A percentile compares a stretch with the other conserved stretches of the same genome.
Conservation (phyloP, 345 rosid species). For the Hibiscus mutabilis region DNA sequence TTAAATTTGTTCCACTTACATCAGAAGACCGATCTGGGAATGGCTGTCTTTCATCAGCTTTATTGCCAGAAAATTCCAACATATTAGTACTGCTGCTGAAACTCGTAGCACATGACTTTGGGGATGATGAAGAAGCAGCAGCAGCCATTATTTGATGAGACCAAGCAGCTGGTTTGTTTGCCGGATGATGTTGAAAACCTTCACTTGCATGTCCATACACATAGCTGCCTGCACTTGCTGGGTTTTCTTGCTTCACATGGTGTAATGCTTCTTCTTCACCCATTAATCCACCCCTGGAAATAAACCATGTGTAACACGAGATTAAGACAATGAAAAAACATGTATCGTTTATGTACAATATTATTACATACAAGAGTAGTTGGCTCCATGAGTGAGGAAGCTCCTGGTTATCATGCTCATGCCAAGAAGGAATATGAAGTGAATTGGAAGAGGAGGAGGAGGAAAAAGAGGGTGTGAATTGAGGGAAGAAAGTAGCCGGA, state of each 20-base stretch:
- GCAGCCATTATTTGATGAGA: constrained; percentile 37
- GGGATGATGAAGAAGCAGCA: constrained; percentile 34
- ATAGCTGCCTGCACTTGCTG: constrained; percentile 21
- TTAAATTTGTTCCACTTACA: neutral
- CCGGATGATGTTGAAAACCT: constrained; percentile 22
- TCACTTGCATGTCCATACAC: constrained; percentile 38
- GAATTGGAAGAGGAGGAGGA: neutral
- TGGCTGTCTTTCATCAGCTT: constrained; percentile 45
- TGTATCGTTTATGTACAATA: neutral
- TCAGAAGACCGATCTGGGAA: constrained; percentile 69
- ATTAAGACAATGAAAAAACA: neutral
- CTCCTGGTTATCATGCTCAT: constrained; percentile 59
- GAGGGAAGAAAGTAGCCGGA: constrained; percentile 8
- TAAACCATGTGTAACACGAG: neutral
- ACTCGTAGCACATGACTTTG: constrained; percentile 58
- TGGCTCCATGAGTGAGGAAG: constrained; percentile 77
- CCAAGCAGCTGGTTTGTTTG: constrained; percentile 29
- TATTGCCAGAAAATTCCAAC: constrained; percentile 61
- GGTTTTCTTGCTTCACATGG: constrained; percentile 60
- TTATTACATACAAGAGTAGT: constrained; percentile 41
- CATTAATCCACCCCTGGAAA: constrained; percentile 57
- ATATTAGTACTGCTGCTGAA: constrained; percentile 36
- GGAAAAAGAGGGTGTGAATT: neutral
- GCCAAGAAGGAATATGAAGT: constrained; percentile 32
- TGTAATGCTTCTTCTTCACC: constrained; percentile 52